Percentiles rank a stretch among this genome's conserved stretches.
These are phyloP conservation scores for Colletotrichum lentis DNA, from an alignment of 2,329 filamentous ascomycete genomes.

Conservation along the genomic window DNA sequence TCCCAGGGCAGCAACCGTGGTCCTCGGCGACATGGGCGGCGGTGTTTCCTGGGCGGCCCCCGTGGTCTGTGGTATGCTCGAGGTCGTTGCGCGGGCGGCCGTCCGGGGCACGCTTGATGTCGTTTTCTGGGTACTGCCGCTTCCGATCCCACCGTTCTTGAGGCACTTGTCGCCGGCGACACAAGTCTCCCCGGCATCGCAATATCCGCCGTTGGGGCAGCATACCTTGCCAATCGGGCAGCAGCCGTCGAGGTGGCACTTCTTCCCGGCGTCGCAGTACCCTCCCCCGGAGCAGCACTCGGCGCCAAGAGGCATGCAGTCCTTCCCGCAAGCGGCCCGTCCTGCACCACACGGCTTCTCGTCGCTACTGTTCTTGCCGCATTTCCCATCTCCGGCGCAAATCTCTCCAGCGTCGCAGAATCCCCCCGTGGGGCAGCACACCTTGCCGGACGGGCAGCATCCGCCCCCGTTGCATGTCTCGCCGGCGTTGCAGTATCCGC, in stretches of 20 bases:
- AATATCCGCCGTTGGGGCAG: not conserved
- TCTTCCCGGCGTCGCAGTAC: conserved; percentile 26
- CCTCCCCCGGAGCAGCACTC: not conserved
- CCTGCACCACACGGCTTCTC: not conserved
- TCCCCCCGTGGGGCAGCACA: not conserved
- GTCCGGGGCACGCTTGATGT: not conserved
- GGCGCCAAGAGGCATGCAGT: not conserved
- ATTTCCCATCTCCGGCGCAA: not conserved
- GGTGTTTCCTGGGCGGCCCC: not conserved
- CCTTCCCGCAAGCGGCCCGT: not conserved
- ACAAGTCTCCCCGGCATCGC: conserved; percentile 32
- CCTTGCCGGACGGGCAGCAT: not conserved
- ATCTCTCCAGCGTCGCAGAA: not conserved
- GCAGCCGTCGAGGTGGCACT: conserved; percentile 28
- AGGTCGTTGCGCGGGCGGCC: not conserved
- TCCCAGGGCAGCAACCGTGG: not conserved
- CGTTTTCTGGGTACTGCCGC: not conserved
- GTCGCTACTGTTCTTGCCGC: too few species aligned
- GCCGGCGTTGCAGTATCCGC: not conserved
- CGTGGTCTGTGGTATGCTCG: not conserved
- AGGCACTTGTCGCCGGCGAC: conserved; percentile 12
- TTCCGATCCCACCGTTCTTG: not conserved
- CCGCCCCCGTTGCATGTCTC: not conserved
- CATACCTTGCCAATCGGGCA: conserved; percentile 35
- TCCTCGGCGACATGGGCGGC: too few species aligned